A percentile compares a stretch with the other conserved stretches of the same genome.
Evolutionary conservation across 192 early-diverging fungal genomes (phyloP).

Genomic region (Funneliformis mosseae): DNA sequence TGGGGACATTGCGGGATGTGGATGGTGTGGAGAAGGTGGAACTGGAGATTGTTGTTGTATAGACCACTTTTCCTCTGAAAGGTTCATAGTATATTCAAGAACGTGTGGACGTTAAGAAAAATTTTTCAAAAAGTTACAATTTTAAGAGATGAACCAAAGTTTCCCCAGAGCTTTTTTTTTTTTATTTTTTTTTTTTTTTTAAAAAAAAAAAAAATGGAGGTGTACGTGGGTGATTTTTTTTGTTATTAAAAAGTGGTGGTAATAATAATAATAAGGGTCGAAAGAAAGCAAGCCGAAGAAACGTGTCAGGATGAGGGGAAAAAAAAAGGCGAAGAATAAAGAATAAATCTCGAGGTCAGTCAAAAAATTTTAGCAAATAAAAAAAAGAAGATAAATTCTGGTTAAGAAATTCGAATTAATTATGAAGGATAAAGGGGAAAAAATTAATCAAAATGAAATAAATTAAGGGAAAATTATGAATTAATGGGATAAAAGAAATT

Average conservation of each 20-base stretch:
- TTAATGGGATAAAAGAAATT: not conserved
- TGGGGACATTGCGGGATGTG: conserved; percentile 15
- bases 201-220: not conserved
- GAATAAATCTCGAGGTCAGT: not conserved
- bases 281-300: not conserved
- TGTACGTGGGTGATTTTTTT: not conserved
- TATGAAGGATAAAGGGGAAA: not conserved
- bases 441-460: not conserved
- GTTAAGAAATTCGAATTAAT: not conserved
- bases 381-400: not conserved
- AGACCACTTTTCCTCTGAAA: conserved; percentile 32
- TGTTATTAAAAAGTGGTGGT: not conserved
- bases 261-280: not conserved
- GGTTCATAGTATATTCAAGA: conserved; percentile 1
- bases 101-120: not conserved
- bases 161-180: conserved; percentile 12
- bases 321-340: not conserved
- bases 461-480: not conserved
- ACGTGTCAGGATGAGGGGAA: not conserved
- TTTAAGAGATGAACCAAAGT: not conserved
- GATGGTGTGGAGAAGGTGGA: conserved; percentile 12
- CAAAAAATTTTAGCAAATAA: no score
- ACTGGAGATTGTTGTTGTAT: conserved; percentile 19
- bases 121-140: not conserved
- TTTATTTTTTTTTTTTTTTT: no score